Conservation (phyloP, 2,329 filamentous ascomycete genomes). For the Colletotrichum neosansevieriae region DNA sequence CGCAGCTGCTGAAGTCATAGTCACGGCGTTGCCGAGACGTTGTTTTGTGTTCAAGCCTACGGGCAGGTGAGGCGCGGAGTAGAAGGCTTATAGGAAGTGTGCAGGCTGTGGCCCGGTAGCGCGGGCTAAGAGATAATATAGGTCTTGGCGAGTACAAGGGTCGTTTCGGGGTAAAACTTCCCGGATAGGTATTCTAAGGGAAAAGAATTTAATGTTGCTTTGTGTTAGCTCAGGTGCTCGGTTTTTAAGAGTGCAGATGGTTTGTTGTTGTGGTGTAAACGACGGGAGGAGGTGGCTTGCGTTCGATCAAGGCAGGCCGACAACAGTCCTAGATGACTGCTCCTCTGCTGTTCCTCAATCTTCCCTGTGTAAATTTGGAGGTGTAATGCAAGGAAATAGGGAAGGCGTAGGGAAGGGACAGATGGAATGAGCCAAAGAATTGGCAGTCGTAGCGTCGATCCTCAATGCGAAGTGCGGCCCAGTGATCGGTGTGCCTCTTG, state of each 20-base stretch:
- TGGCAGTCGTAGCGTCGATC: conserved; percentile 38
- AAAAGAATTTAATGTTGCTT: not conserved
- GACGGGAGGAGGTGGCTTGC: conserved; percentile 9
- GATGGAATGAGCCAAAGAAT: conserved; percentile 14
- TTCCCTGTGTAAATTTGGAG: not conserved
- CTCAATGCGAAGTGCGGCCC: not conserved
- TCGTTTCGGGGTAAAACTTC: not conserved
- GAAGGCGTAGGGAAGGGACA: conserved; percentile 12
- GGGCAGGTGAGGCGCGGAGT: not conserved
- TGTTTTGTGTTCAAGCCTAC: conserved; percentile 1
- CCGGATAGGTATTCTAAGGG: not conserved
- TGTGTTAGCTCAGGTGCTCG: not conserved
- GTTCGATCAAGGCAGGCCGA: conserved; percentile 5
- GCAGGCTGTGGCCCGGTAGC: conserved; percentile 6
- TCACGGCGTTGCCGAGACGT: conserved; percentile 17
- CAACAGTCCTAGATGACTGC: conserved; percentile 23
- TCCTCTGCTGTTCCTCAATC: conserved; percentile 13
- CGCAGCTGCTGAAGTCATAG: conserved; percentile 27
- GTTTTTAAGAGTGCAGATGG: conserved; percentile 3
- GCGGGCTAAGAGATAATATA: not conserved
- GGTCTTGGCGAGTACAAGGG: not conserved
- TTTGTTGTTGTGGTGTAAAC: not conserved
- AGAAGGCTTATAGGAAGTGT: conserved; percentile 15
- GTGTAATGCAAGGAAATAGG: conserved; percentile 14
- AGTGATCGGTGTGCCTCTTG: conserved; percentile 16